A percentile compares a stretch with the other conserved stretches of the same genome.
These are phyloP conservation scores for Beverwykella pulmonaria DNA, from an alignment of 495 filamentous ascomycete genomes.

Conservation along the genomic window DNA sequence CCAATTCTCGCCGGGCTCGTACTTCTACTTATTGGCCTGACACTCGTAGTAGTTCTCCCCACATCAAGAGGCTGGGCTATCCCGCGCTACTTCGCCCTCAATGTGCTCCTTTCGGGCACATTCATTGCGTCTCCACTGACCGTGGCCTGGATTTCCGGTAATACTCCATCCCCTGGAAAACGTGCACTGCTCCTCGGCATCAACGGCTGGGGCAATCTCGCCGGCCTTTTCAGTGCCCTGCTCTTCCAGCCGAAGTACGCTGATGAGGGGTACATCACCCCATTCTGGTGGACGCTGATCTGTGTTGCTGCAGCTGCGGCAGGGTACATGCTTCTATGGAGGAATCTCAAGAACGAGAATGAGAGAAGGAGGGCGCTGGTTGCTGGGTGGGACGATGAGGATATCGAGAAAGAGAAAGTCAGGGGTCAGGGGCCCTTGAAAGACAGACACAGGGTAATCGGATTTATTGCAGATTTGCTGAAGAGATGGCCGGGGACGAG, in stretches of 20 bases:
- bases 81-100: slow-evolving; percentile 55
- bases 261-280: slow-evolving; percentile 40
- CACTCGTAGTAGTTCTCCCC: slow-evolving; percentile 47
- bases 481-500: slow-evolving; percentile 1
- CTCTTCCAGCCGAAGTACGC: slow-evolving; percentile 54
- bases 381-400: slow-evolving; percentile 36
- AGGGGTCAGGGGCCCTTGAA: slow-evolving; percentile 26
- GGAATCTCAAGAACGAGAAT: slow-evolving; percentile 46
- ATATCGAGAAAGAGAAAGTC: slow-evolving; percentile 32
- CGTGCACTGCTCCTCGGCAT: slow-evolving; percentile 58
- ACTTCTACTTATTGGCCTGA: slow-evolving; percentile 53
- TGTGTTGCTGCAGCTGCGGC: slow-evolving; percentile 49
- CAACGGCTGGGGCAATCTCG: slow-evolving; percentile 64
- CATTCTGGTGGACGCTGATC: slow-evolving; percentile 51
- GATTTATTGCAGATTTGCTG: not conserved
- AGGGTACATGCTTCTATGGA: slow-evolving; percentile 48
- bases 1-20: slow-evolving; percentile 55
- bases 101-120: slow-evolving; percentile 57
- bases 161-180: slow-evolving; percentile 58
- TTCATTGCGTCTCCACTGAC: slow-evolving; percentile 59
- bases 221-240: slow-evolving; percentile 54
- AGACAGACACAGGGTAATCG: not conserved
- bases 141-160: slow-evolving; percentile 60
- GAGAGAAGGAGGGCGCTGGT: slow-evolving; percentile 34
- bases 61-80: slow-evolving; percentile 37